These are phyloP conservation scores for Kregervanrija delftensis DNA, from an alignment of 805 yeast genomes.

Conservation along the genomic window DNA sequence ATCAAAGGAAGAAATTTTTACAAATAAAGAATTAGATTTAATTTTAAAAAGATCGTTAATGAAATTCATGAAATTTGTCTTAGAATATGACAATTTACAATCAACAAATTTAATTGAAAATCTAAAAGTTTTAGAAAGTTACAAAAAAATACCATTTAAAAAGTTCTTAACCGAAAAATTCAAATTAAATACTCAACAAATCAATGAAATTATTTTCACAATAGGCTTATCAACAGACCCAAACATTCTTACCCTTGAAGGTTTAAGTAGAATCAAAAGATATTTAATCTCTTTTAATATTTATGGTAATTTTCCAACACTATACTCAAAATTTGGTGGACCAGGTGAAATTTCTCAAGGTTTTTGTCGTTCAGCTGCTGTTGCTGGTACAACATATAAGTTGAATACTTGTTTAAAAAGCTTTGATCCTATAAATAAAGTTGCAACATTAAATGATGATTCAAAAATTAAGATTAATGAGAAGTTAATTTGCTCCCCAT, in stretches of 20 bases:
- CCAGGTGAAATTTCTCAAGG: conserved; percentile 96
- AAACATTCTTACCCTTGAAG: conserved; percentile 61
- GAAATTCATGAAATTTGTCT: conserved; percentile 86
- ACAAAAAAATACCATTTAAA: conserved; percentile 48
- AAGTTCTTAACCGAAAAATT: conserved; percentile 58
- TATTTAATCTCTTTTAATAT: conserved; percentile 81
- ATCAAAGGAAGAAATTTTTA: conserved; percentile 88
- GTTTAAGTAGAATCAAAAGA: conserved; percentile 73
- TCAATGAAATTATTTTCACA: conserved; percentile 76
- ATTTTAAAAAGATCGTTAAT: conserved; percentile 76
- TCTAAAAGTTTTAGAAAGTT: conserved; percentile 38
- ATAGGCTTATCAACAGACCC: conserved; percentile 70
- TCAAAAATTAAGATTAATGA: conserved; percentile 69
- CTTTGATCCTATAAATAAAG: conserved; percentile 58
- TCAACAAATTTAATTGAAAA: conserved; percentile 25
- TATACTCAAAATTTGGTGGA: conserved; percentile 90
- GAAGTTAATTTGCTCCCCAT: conserved; percentile 69
- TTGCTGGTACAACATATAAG: conserved; percentile 92
- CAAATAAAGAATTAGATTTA: conserved; percentile 72
- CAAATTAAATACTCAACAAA: conserved; percentile 66
- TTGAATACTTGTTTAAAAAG: conserved; percentile 59
- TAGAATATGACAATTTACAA: conserved; percentile 53
- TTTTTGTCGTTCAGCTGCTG: conserved; percentile 96
- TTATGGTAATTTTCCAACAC: conserved; percentile 90
- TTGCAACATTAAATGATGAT: conserved; percentile 73